A percentile compares a stretch with the other conserved stretches of the same genome.
Conservation (phyloP, 306 rosid genomes). For the Citrullus amarus region DNA sequence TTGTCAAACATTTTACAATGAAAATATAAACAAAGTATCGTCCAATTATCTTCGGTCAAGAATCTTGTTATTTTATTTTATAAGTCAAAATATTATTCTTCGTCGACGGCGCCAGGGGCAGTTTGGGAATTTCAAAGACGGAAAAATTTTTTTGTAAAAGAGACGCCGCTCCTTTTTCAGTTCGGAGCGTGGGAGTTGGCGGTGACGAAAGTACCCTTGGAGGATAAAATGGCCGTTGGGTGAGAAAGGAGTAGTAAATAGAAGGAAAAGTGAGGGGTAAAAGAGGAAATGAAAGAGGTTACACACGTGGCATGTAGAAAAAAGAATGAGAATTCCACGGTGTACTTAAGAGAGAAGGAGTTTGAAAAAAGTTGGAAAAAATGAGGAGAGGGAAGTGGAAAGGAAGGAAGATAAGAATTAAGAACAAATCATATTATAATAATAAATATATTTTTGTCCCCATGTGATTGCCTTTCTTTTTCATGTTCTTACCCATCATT, state of each 20-base stretch:
- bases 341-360: background rate
- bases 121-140: background rate
- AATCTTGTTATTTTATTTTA: too few relatives aligned
- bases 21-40: too few relatives aligned
- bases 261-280: background rate
- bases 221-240: conserved; percentile 3
- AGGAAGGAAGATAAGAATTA: background rate
- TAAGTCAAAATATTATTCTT: too few relatives aligned
- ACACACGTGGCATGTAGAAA: background rate
- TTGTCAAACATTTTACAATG: too few relatives aligned
- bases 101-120: background rate
- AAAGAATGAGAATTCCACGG: background rate
- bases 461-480: background rate
- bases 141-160: background rate
- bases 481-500: conserved; percentile 9
- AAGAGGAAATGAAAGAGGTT: background rate
- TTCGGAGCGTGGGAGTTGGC: background rate
- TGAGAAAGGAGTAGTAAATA: background rate
- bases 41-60: too few relatives aligned
- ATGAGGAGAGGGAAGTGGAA: background rate
- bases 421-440: too few relatives aligned
- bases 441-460: background rate
- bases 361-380: background rate
- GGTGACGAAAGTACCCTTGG: background rate
- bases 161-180: conserved; percentile 5